Evolutionary conservation across 768 basidiomycete species (phyloP).

Genomic region (Suillus hirtellus): DNA sequence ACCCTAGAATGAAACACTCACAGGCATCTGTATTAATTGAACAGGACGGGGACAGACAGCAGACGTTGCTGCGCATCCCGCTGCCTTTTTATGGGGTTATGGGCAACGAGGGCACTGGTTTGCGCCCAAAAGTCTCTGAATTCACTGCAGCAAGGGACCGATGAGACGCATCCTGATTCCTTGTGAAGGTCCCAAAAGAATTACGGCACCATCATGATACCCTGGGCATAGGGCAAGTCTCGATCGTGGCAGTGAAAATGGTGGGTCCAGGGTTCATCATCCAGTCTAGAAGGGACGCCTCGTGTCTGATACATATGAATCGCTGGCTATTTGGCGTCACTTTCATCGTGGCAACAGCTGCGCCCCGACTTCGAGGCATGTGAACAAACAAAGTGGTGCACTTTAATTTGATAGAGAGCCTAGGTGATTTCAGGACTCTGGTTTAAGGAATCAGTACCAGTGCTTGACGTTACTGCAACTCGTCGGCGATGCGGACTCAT

Average conservation of each 20-base stretch:
- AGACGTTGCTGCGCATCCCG: conserved; percentile 5
- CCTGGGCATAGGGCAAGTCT: conserved; percentile 33
- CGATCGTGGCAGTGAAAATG: conserved; percentile 15
- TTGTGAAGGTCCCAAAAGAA: conserved; percentile 5
- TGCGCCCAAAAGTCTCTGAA: conserved; percentile 14
- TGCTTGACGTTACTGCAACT: too few species aligned
- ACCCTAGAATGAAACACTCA: conserved; percentile 19
- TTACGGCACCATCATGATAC: conserved; percentile 11
- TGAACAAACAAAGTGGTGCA: too few species aligned
- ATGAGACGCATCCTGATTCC: neutral
- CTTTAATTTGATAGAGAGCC: too few species aligned
- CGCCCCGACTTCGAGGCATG: too few species aligned
- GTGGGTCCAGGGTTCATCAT: conserved; percentile 32
- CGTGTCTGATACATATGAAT: neutral
- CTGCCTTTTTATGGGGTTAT: conserved; percentile 32
- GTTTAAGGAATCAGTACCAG: too few species aligned
- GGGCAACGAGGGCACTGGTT: conserved; percentile 25
- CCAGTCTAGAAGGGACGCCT: conserved; percentile 10
- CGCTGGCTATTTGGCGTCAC: too few species aligned
- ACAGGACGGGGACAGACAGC: conserved; percentile 1
- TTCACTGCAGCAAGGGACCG: conserved; percentile 13
- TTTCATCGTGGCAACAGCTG: too few species aligned
- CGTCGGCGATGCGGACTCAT: too few species aligned
- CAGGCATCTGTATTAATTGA: conserved; percentile 25
- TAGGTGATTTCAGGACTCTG: too few species aligned